Evolutionary conservation across 208 protist species (phyloP), one percentile per base, ranked within the genome.

Genomic region (Eutreptiella sp.): DNA sequence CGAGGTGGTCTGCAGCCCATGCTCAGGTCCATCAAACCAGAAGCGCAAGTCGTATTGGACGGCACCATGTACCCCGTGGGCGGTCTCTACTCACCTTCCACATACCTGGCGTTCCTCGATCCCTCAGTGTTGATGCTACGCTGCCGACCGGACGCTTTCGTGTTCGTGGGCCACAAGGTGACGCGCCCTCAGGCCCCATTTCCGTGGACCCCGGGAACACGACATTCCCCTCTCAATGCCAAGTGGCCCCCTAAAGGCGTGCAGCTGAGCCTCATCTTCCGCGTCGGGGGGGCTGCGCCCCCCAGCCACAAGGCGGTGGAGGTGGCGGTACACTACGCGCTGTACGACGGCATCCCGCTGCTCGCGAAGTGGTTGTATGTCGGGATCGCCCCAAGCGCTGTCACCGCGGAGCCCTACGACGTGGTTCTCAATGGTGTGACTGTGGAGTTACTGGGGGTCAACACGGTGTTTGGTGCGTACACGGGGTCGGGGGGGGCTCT

Each of bases 351-450:
- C 4, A 11, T 24, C 47, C 57, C 57, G 7, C 16, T 62, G 31
- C 19, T 63, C 5, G 9, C 34, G 3, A 63, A 63, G 47, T 63
- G 57, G 57, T 39, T 63, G 11, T 21, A 16, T 9, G 28, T 63
- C 4, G 4, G 47, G 7, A 4, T 11, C 3, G 19, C 38, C 7
- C 16, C 16, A 14, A n/a, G n/a, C 36, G n/a, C 36, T 41, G 36
- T 41, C n/a, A 14, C 14, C 16, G 4, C 5, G 29, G 35, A 23
- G 7, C 19, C 14, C 35, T 29, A 3, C 9, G 52, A 7, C 23
- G 33, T 47, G 16, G 33, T 23, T 27, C 23, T 59, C 27, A 16
- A 4, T 3, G 5, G 3, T 3, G 26, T 47, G 33, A 48, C 38
- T 3, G 21, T 43, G 5, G 52, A 46, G 34, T 7, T 59, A n/a